Evolutionary conservation across 2,329 filamentous ascomycete species (phyloP), one percentile per base, ranked within the genome.

Genomic region (Claviceps cyperi): DNA sequence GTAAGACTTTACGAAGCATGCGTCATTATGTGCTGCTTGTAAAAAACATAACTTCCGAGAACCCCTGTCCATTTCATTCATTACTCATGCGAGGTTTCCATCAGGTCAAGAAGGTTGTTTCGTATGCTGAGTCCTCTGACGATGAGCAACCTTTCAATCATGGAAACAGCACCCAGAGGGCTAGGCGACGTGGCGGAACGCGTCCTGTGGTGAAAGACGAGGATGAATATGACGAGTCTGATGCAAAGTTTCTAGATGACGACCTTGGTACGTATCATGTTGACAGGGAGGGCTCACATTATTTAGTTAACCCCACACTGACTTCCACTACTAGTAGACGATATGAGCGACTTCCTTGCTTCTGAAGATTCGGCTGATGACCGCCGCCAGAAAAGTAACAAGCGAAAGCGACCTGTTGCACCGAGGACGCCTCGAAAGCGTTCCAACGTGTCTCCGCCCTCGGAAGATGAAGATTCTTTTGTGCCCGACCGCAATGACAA

Each of bases 281-380:
- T 11, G 28, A 32, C 28, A 32, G 9, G 28, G 28, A 32, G 9
- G 28, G 28, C 28, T 4, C 28, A 32, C n/a, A 19, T 9, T 21
- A 11, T 9, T 28, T 15, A 24, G 7, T 22, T 37, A 28, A 32
- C 35, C 28, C 21, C 46, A 35, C 17, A 2, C 55, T 57, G 39
- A 58, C 48, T n/a, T 15, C 8, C 9, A 1, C 14, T 37, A 36
- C n/a, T 46, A 32, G 28, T 32, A 77, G 70, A 75, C 67, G 86
- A 92, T 49, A 80, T 94, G 70, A 87, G 83, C 53, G 86, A 95
- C 63, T 97, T 97, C 59, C 74, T 97, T 22, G 89, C 84, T 4
- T 81, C 84, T 0, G 90, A 96, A 59, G 87, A 94, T 41, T 91
- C 87, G 0, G 89, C 94, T 46, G 84, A 81, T 17, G 64, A 63